phyloP scores from a whole-genome alignment of 169 alveolate genomes.

The Eimeria sp. region DNA sequence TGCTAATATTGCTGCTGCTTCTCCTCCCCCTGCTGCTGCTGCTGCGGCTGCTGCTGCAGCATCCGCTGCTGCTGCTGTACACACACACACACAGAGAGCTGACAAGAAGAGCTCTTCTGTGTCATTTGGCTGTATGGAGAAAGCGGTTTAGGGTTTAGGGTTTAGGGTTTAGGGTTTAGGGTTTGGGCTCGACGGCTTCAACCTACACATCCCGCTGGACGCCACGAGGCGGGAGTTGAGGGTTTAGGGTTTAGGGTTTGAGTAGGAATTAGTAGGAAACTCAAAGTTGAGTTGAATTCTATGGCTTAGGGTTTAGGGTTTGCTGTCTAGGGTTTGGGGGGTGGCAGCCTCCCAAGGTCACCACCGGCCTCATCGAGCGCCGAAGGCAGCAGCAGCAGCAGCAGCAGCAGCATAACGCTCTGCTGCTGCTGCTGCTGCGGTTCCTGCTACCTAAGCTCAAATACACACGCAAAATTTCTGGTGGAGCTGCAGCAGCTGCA shows the following conservation, averaged over 20 bases:
- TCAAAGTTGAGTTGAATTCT: background rate
- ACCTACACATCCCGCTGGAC: background rate
- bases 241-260: background rate
- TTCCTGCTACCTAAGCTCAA: no score
- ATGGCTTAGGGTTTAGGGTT: background rate
- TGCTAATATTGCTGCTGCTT: constrained; percentile 45
- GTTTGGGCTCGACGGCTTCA: constrained; percentile 81
- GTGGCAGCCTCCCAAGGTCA: background rate
- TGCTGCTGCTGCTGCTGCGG: no score
- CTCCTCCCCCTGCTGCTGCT: background rate
- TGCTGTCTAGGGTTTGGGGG: background rate
- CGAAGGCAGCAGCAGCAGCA: no score
- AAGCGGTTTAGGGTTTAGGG: background rate
- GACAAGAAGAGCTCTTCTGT: no score
- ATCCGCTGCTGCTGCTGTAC: background rate
- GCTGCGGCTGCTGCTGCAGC: background rate
- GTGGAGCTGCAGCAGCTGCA: no score
- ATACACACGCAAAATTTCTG: no score
- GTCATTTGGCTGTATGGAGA: no score
- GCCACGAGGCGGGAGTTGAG: background rate
- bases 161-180: constrained; percentile 91
- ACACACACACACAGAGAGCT: no score
- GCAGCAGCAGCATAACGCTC: no score
- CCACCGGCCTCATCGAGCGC: background rate
- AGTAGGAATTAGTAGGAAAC: background rate